phyloP scores from a whole-genome alignment of 2,329 filamentous ascomycete genomes.

The Madurella fahalii region DNA sequence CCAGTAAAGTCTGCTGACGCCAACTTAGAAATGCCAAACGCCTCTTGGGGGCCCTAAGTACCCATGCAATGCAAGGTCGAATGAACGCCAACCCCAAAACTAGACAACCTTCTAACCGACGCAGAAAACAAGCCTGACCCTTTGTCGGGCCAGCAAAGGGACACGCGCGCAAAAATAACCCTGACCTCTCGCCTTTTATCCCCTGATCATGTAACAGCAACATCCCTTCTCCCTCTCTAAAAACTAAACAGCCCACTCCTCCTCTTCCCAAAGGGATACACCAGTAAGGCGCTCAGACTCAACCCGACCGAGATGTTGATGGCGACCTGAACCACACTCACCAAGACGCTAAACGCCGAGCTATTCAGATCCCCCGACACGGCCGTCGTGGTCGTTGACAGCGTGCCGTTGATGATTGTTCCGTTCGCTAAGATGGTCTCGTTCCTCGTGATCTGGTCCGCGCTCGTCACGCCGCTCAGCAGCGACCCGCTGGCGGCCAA shows the following conservation, averaged over 20 bases:
- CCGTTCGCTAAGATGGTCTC: conserved; percentile 30
- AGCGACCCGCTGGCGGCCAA: conserved; percentile 58
- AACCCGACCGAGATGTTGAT: conserved; percentile 60
- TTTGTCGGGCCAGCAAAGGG: too few species aligned
- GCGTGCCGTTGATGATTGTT: conserved; percentile 19
- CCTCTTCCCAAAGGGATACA: conserved; percentile 55
- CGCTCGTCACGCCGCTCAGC: conserved; percentile 53
- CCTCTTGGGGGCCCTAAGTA: too few species aligned
- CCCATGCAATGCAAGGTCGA: too few species aligned
- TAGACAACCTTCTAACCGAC: too few species aligned
- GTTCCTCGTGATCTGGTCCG: conserved; percentile 50
- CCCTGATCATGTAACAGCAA: background rate
- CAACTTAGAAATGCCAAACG: too few species aligned
- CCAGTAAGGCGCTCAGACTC: conserved; percentile 51
- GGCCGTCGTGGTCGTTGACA: conserved; percentile 14
- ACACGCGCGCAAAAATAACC: too few species aligned
- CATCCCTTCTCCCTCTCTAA: conserved; percentile 24
- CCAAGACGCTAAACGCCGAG: conserved; percentile 50
- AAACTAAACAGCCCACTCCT: conserved; percentile 56
- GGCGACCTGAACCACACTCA: conserved; percentile 57
- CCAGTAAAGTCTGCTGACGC: too few species aligned
- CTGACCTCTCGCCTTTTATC: background rate
- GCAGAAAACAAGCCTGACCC: too few species aligned
- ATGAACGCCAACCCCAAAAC: too few species aligned
- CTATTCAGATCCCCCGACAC: conserved; percentile 34